phyloP scores from a whole-genome alignment of 345 rosid species.

The Linum usitatissimum region DNA sequence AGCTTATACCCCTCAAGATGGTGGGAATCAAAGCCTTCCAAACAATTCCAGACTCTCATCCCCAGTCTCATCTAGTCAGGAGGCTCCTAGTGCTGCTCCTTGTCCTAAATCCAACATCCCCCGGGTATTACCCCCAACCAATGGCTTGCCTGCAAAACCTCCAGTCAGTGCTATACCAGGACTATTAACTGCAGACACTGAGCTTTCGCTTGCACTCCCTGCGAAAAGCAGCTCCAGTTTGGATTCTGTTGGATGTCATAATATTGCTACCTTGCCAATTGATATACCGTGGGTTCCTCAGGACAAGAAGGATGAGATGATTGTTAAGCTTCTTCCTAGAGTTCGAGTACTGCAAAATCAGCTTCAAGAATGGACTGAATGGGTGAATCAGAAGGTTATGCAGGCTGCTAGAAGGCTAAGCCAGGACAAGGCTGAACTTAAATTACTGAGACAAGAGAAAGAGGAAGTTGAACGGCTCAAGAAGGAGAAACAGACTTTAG shows the following conservation, averaged over 20 bases:
- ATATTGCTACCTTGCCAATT: constrained; percentile 15
- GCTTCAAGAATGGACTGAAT: constrained; percentile 83
- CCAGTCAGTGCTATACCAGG: constrained; percentile 20
- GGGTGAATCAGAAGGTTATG: constrained; percentile 96
- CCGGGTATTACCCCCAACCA: constrained; percentile 17
- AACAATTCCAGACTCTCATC: constrained; percentile 18
- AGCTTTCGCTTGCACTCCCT: constrained; percentile 53
- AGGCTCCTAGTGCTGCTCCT: constrained; percentile 21
- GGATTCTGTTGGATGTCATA: constrained; percentile 25
- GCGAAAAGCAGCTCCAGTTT: constrained; percentile 29
- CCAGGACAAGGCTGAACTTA: constrained; percentile 76
- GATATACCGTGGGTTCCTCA: constrained; percentile 37
- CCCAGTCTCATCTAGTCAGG: constrained; percentile 24
- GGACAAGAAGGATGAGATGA: constrained; percentile 49
- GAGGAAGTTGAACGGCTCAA: constrained; percentile 78
- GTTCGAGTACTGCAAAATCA: constrained; percentile 48
- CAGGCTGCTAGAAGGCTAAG: constrained; percentile 83
- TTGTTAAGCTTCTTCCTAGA: constrained; percentile 44
- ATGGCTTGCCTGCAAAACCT: constrained; percentile 17
- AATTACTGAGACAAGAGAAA: constrained; percentile 72
- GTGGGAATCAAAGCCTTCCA: constrained; percentile 21
- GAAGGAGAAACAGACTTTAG: constrained; percentile 65
- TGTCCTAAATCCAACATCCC: constrained; percentile 20
- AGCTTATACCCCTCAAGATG: constrained; percentile 36
- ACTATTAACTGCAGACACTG: constrained; percentile 37